A percentile compares a stretch with the other conserved stretches of the same genome.
These are phyloP conservation scores for Ogataea dorogensis DNA, from an alignment of 805 yeast genomes.

Conservation along the genomic window DNA sequence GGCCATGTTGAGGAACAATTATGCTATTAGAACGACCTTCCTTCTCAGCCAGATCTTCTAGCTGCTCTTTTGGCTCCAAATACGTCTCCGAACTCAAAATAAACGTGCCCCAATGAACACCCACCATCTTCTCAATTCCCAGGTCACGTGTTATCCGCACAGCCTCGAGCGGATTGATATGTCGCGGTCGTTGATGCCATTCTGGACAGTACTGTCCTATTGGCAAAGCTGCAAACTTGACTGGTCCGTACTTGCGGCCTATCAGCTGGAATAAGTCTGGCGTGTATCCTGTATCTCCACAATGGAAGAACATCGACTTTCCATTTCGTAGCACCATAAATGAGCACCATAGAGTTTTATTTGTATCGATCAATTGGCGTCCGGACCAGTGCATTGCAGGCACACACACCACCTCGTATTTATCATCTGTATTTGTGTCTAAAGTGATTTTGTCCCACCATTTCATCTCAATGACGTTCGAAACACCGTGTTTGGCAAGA, in stretches of 20 bases:
- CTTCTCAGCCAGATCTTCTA: slow-evolving; percentile 50
- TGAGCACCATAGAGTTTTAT: slow-evolving; percentile 85
- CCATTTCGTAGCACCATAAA: slow-evolving; percentile 67
- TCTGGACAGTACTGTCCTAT: slow-evolving; percentile 95
- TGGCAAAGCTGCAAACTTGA: slow-evolving; percentile 71
- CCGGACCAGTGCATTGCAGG: slow-evolving; percentile 99
- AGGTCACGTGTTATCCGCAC: slow-evolving; percentile 63
- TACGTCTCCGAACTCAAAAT: slow-evolving; percentile 85
- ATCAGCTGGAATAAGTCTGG: slow-evolving; percentile 68
- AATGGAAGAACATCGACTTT: slow-evolving; percentile 77
- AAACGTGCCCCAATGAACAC: slow-evolving; percentile 97
- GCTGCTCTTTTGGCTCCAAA: slow-evolving; percentile 70
- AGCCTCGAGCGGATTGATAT: slow-evolving; percentile 79
- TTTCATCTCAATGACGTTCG: slow-evolving; percentile 69
- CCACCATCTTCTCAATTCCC: slow-evolving; percentile 62
- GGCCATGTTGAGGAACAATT: slow-evolving; percentile 73
- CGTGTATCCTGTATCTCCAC: slow-evolving; percentile 94
- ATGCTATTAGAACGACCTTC: slow-evolving; percentile 39
- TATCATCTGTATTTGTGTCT: slow-evolving; percentile 36
- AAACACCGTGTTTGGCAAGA: slow-evolving; percentile 57
- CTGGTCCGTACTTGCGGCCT: slow-evolving; percentile 60
- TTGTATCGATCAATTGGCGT: slow-evolving; percentile 73
- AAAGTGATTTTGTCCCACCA: slow-evolving; percentile 84
- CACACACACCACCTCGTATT: slow-evolving; percentile 78
- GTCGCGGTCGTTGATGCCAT: slow-evolving; percentile 92